Conservation (phyloP, 257 asterid species). For the Solanum chaucha region DNA sequence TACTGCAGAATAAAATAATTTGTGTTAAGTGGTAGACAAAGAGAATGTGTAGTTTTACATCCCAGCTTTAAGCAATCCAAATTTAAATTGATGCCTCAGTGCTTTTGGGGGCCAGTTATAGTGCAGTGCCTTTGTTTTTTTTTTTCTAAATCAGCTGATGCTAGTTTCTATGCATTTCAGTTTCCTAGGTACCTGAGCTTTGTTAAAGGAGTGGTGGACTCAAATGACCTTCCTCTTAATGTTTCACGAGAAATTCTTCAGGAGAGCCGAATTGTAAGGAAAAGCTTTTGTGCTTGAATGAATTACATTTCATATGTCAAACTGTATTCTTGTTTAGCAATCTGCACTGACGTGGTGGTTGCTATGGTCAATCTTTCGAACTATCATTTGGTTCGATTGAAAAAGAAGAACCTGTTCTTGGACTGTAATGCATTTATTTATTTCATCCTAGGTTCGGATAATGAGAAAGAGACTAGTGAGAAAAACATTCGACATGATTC, state of each 20-base stretch:
- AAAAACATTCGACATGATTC: constrained; percentile 98
- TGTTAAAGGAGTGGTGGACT: constrained; percentile 95
- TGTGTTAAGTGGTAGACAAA: neutral
- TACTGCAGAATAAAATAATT: neutral
- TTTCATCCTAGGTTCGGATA: constrained; percentile 66
- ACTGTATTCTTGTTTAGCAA: neutral
- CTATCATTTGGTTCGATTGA: neutral
- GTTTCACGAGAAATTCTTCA: constrained; percentile 98
- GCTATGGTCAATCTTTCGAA: neutral
- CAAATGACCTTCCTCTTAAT: constrained; percentile 95
- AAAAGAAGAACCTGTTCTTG: neutral
- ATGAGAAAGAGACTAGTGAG: constrained; percentile 97
- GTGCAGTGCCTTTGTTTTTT: neutral
- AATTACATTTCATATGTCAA: neutral
- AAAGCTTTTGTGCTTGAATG: neutral
- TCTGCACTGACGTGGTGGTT: neutral
- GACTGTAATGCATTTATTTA: neutral
- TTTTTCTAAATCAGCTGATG: neutral
- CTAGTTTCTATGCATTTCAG: constrained; percentile 33
- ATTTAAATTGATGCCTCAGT: neutral
- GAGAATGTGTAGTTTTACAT: neutral
- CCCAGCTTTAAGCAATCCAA: neutral
- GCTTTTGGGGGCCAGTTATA: neutral
- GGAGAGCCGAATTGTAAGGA: constrained; percentile 96
- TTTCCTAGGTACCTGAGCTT: constrained; percentile 98